Base-by-base conservation (phyloP, 2,329 filamentous ascomycete genomes). In the Colletotrichum horii region DNA sequence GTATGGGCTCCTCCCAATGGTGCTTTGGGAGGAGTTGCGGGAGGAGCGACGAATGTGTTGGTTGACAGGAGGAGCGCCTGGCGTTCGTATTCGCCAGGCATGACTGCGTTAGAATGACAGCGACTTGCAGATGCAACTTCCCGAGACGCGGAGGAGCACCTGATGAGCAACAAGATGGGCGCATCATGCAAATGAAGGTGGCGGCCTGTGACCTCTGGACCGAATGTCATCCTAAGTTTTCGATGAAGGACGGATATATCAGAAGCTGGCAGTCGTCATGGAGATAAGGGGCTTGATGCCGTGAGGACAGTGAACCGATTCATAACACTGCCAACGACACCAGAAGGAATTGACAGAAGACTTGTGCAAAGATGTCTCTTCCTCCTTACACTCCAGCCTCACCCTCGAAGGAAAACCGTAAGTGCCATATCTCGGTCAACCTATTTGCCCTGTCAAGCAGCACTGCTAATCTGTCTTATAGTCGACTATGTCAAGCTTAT, bases 401-500 rank as follows among this genome's bases (percentile, higher is more conserved):
- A 15, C 24, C 55, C 4, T 58, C 55, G 55, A 58, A 28, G 55
- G 55, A 58, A 6, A 5, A 15, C n/a, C 55, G 55, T 58, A 26
- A 26, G 55, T 58, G 14, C 26, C 8, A 4, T 48, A 1, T 11
- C 2, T 48, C 43, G 6, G 22, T 14, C 43, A 48, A 14, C n/a
- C 43, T n/a, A 2, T 48, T 8, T 22, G 43, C 6, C 22, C 6
- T 48, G 43, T 48, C n/a, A 22, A 48, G n/a, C 0, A 14, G 19
- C 32, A 14, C 6, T 2, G 32, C 36, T 38, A 38, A 38, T 38
- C 16, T n/a, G n/a, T 38, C 19, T 11, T 34, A 12, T 19, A 78
- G 77, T 80, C 67, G 80, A 81, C 62, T 81, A 80, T 75, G 78
- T 80, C 36, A 76, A 81, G 22, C 78, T 81, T 6, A 71, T 79